Evolutionary conservation across 805 yeast species (phyloP).

Genomic region (Lachancea fermentati): DNA sequence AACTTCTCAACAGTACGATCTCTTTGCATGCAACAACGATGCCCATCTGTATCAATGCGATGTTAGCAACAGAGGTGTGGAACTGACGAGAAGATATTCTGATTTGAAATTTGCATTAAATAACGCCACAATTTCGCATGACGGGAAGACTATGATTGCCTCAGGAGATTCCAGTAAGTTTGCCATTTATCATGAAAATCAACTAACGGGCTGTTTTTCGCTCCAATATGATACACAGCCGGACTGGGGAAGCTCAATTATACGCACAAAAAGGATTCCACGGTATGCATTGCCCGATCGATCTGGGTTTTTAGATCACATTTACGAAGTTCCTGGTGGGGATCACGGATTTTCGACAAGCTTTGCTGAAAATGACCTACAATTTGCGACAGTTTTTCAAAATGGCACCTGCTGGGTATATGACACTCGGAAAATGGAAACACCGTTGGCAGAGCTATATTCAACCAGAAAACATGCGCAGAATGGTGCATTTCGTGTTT

Average conservation of each 20-base stretch:
- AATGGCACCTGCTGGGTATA: conserved; percentile 75
- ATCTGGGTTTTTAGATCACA: conserved; percentile 28
- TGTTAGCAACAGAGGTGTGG: conserved; percentile 43
- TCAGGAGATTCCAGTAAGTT: conserved; percentile 77
- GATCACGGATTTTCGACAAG: conserved; percentile 83
- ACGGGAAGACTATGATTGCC: conserved; percentile 49
- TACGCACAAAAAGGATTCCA: conserved; percentile 21
- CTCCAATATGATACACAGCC: conserved; percentile 25
- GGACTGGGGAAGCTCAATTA: conserved; percentile 29
- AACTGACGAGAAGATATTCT: conserved; percentile 38
- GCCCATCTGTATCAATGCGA: conserved; percentile 60
- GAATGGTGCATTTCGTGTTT: conserved; percentile 63
- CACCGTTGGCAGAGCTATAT: conserved; percentile 48
- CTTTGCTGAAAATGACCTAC: conserved; percentile 67
- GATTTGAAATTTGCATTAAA: conserved; percentile 65
- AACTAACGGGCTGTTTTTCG: conserved; percentile 24
- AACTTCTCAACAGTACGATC: conserved; percentile 42
- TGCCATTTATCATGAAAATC: conserved; percentile 42
- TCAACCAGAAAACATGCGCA: conserved; percentile 52
- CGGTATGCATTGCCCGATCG: conserved; percentile 28
- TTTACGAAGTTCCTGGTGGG: conserved; percentile 48
- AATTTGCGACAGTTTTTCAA: conserved; percentile 78
- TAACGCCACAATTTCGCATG: conserved; percentile 65
- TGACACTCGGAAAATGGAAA: conserved; percentile 59
- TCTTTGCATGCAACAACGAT: conserved; percentile 83